A percentile compares a stretch with the other conserved stretches of the same genome.
Evolutionary conservation across 768 basidiomycete genomes (phyloP).

Genomic region (Dacryopinax spathularia): DNA sequence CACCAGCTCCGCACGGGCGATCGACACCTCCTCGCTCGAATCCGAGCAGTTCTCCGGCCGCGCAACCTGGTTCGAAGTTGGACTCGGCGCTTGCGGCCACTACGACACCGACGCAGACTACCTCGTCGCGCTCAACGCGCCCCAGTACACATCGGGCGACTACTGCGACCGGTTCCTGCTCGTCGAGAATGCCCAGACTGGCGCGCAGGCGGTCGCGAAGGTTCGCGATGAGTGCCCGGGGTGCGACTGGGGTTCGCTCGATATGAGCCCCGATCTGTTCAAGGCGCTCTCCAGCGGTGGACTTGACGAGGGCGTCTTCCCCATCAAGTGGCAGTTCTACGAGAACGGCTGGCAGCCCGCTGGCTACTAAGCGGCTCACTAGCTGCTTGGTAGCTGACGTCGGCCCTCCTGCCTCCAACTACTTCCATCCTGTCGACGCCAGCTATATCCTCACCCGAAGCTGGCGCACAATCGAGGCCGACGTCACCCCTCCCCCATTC

Average conservation of each 20-base stretch:
- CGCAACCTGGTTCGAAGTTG: conserved; percentile 30
- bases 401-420: too few species aligned
- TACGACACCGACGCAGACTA: conserved; percentile 22
- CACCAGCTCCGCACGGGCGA: background rate
- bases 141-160: background rate
- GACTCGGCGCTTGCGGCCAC: conserved; percentile 33
- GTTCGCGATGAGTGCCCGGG: conserved; percentile 5
- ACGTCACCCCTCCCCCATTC: too few species aligned
- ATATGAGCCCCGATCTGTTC: conserved; percentile 6
- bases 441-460: too few species aligned
- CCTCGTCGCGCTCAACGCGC: conserved; percentile 25
- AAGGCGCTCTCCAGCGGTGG: background rate
- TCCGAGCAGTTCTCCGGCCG: conserved; percentile 12
- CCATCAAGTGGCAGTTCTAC: conserved; percentile 3
- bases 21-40: background rate
- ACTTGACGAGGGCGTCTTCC: conserved; percentile 3
- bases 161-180: background rate
- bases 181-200: background rate
- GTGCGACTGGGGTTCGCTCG: conserved; percentile 5
- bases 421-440: too few species aligned
- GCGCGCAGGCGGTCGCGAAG: background rate
- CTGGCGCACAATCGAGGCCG: too few species aligned
- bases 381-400: too few species aligned
- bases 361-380: background rate
- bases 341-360: background rate